Evolutionary conservation across 495 filamentous ascomycete species (phyloP).

Genomic region (Penicillium cosmopolitanum): DNA sequence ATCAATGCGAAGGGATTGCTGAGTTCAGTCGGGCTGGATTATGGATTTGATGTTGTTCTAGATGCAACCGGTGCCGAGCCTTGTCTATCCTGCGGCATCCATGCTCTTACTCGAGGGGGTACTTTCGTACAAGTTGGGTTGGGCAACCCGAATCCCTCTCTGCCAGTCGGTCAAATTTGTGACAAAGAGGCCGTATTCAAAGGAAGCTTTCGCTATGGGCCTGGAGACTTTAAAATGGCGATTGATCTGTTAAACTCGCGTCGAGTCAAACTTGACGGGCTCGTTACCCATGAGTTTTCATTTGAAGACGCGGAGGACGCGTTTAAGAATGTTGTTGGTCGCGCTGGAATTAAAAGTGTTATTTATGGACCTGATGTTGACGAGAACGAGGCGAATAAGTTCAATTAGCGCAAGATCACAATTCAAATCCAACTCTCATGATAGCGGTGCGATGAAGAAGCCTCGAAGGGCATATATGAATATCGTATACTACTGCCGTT

Average conservation of each 20-base stretch:
- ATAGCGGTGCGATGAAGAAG: neutral
- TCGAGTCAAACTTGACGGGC: slow-evolving; percentile 68
- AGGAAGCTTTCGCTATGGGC: slow-evolving; percentile 80
- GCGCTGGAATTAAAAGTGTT: slow-evolving; percentile 34
- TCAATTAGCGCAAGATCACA: neutral
- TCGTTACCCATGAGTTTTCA: slow-evolving; percentile 59
- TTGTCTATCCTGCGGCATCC: slow-evolving; percentile 70
- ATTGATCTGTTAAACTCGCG: slow-evolving; percentile 67
- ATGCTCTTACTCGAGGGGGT: slow-evolving; percentile 69
- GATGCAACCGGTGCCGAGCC: slow-evolving; percentile 80
- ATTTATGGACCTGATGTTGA: slow-evolving; percentile 36
- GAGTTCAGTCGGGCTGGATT: slow-evolving; percentile 38
- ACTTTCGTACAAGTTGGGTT: slow-evolving; percentile 85
- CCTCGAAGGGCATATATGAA: neutral
- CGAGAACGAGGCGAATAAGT: slow-evolving; percentile 19
- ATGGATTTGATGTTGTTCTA: slow-evolving; percentile 71
- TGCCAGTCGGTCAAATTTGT: slow-evolving; percentile 80
- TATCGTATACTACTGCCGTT: neutral
- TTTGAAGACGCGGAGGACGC: slow-evolving; percentile 25
- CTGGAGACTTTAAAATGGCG: slow-evolving; percentile 77
- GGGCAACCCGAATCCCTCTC: slow-evolving; percentile 73
- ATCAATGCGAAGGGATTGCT: slow-evolving; percentile 64
- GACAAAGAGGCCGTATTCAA: slow-evolving; percentile 79
- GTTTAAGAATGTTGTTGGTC: slow-evolving; percentile 25
- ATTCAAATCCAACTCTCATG: neutral